Evolutionary conservation across 208 protist species (phyloP).

Genomic region (Acanthamoeba divionensis): DNA sequence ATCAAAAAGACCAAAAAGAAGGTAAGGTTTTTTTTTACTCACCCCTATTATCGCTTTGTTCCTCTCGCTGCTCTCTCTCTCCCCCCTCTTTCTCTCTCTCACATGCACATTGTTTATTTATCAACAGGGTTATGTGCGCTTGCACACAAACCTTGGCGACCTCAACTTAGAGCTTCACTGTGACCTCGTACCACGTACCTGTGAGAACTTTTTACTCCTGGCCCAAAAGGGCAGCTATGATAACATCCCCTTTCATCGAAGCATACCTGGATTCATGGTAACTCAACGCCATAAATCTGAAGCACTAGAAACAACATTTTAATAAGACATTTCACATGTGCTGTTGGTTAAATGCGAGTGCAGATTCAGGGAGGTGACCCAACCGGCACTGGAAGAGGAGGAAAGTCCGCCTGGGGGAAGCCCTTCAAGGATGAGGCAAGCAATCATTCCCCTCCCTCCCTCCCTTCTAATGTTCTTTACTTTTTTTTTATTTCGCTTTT

Average conservation of each 20-base stretch:
- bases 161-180: conserved; percentile 76
- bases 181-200: conserved; percentile 64
- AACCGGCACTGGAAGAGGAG: conserved; percentile 82
- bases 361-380: conserved; percentile 77
- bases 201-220: conserved; percentile 79
- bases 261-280: conserved; percentile 86
- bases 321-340: too few species aligned
- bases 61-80: background rate
- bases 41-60: too few species aligned
- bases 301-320: too few species aligned
- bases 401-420: conserved; percentile 73
- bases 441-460: background rate
- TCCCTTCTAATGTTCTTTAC: background rate
- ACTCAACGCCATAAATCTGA: background rate
- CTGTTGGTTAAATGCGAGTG: background rate
- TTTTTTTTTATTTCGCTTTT: background rate
- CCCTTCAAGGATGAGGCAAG: conserved; percentile 78
- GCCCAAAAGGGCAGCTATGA: conserved; percentile 79
- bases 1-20: conserved; percentile 45
- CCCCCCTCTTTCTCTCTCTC: background rate
- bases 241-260: conserved; percentile 78
- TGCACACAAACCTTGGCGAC: conserved; percentile 74
- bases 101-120: background rate
- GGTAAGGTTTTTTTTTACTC: too few species aligned
- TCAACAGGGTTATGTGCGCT: conserved; percentile 75